A percentile compares a stretch with the other conserved stretches of the same genome.
Evolutionary conservation across 768 basidiomycete species (phyloP).

Genomic region (Amanita phalloides): DNA sequence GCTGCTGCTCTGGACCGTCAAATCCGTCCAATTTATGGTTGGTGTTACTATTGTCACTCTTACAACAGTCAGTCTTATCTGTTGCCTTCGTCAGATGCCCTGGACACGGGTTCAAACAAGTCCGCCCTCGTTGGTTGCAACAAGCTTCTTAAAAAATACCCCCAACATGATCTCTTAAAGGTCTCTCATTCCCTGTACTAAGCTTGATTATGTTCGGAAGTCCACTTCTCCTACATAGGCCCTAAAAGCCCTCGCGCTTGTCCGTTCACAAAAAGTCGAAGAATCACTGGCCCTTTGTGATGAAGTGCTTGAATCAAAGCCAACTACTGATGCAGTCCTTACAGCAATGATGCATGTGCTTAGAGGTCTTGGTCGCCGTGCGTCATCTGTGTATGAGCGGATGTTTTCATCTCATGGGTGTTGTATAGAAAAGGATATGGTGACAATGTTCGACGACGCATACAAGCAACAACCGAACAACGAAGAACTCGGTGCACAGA

Average conservation of each 20-base stretch:
- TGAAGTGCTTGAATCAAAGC: slow-evolving; percentile 64
- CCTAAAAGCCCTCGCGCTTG: slow-evolving; percentile 75
- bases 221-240: slow-evolving; percentile 32
- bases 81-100: slow-evolving; percentile 44
- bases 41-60: slow-evolving; percentile 11
- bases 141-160: slow-evolving; percentile 81
- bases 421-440: slow-evolving; percentile 57
- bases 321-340: slow-evolving; percentile 63
- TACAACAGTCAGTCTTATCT: background rate
- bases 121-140: slow-evolving; percentile 78
- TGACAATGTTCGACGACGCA: slow-evolving; percentile 79
- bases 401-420: background rate
- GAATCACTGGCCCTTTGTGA: slow-evolving; percentile 73
- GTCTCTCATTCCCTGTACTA: slow-evolving; percentile 20
- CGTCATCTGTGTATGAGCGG: slow-evolving; percentile 10
- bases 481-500: slow-evolving; percentile 76
- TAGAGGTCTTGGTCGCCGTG: slow-evolving; percentile 63
- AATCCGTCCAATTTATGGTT: slow-evolving; percentile 79
- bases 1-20: slow-evolving; percentile 68
- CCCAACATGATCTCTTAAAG: slow-evolving; percentile 63
- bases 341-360: slow-evolving; percentile 80
- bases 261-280: slow-evolving; percentile 79
- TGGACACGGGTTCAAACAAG: slow-evolving; percentile 82
- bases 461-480: slow-evolving; percentile 72
- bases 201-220: slow-evolving; percentile 6